Base-by-base conservation (phyloP, 805 yeast genomes). In the Zygotorulaspora chibaensis region DNA sequence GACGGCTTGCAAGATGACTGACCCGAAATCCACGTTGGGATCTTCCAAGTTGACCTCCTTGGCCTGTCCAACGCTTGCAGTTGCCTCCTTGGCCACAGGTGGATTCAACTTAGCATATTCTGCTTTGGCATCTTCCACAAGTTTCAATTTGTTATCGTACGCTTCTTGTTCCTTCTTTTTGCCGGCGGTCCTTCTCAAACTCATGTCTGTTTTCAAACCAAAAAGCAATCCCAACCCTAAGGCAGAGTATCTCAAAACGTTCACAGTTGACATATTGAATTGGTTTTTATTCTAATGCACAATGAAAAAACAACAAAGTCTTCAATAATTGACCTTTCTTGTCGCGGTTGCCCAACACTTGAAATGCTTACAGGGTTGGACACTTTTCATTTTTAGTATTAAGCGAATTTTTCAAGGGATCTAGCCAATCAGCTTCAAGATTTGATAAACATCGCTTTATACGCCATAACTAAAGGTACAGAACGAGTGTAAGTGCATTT, bases 181-280 rank as follows among this genome's bases (percentile, higher is more conserved):
- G 38, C 67, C 71, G 50, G 84, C 89, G 45, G 75, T 74, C 18
- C 78, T 60, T 59, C 82, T 81, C 59, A 88, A 76, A 43, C 75
- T 68, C 63, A 78, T 72, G 70, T 95, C 86, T 76, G 88, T 96
- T 68, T 77, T 77, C 54, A 88, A 86, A 59, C 99, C 99, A 72
- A 87, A 87, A 51, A 80, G 76, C 48, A 90, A 74, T 69, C 99
- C 99, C 57, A 87, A 80, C 44, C 86, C 91, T 57, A 91, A 78
- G 45, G 95, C 84, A 57, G 95, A 75, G 83, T 93, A 91, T 83
- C 98, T 87, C 65, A 90, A 79, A 63, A 90, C 81, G 68, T 77
- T 77, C 45, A 72, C 65, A 43, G 79, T 70, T 43, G 79, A 74
- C 80, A 76, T 75, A 12, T 28, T 45, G 28, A 23, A 15, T 25